phyloP scores from a whole-genome alignment of 2,329 filamentous ascomycete species.

The Pyrenochaeta sp. region DNA sequence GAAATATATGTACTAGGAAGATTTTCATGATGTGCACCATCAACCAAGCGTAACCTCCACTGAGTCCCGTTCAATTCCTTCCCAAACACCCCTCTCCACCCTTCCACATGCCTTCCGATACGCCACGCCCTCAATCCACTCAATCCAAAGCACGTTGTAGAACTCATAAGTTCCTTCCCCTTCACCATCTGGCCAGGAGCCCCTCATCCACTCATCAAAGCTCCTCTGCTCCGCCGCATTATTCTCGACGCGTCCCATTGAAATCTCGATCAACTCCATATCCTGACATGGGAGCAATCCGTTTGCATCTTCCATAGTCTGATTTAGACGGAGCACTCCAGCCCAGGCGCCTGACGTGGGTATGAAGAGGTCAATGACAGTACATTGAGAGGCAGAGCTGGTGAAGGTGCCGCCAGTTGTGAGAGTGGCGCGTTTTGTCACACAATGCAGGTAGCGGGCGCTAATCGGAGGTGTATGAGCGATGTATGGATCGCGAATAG shows the following conservation, averaged over 20 bases:
- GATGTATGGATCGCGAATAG: conserved; percentile 12
- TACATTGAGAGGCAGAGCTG: conserved; percentile 5
- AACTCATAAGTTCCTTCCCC: conserved; percentile 17
- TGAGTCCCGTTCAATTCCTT: conserved; percentile 7
- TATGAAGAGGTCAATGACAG: conserved; percentile 10
- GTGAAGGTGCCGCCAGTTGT: conserved; percentile 7
- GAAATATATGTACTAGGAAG: too few relatives aligned
- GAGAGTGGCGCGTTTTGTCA: conserved; percentile 13
- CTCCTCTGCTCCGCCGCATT: conserved; percentile 14
- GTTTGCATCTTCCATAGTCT: neutral
- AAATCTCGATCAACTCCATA: conserved; percentile 20
- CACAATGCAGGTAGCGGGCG: conserved; percentile 15
- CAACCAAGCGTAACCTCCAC: conserved; percentile 24
- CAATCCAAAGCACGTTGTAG: conserved; percentile 30
- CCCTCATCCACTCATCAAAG: conserved; percentile 20
- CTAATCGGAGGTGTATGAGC: conserved; percentile 10
- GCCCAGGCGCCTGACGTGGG: conserved; percentile 11
- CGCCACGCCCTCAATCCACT: conserved; percentile 18
- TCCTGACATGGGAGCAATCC: neutral
- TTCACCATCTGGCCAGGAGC: neutral
- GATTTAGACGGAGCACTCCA: conserved; percentile 18
- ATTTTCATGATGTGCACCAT: too few relatives aligned
- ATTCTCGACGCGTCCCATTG: conserved; percentile 14
- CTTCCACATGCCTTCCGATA: conserved; percentile 25
- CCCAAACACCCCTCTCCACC: conserved; percentile 20